Base-by-base conservation (phyloP, 495 filamentous ascomycete species). In the Penicillium atrosanguineum region DNA sequence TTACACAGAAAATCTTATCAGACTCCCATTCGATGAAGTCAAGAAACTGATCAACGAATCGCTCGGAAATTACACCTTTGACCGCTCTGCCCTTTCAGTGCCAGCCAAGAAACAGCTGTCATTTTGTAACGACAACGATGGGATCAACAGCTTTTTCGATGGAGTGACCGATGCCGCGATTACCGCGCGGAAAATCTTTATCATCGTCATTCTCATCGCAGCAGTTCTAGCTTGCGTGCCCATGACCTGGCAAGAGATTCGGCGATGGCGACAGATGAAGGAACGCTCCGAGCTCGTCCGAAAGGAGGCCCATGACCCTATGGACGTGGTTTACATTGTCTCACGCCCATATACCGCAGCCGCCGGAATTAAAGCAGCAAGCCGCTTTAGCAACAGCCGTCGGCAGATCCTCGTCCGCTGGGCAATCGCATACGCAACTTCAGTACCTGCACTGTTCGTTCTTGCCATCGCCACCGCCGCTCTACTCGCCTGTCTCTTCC, bases 271-370 rank as follows among this genome's bases (percentile, higher is more conserved):
- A 28, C 78, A 74, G 7, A 87, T 88, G 79, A 81, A 85, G 64
- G 69, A 85, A 52, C 85, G 87, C 29, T 79, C 89, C 14, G 71
- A 80, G 44, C 74, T 90, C 21, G 77, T 96, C 44, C 77, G 75
- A 44, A 80, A 85, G 48, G 70, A 86, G 19, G 79, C 81, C 11
- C 76, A 80, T 56, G 91, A 97, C 57, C 83, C 87, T 2, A 83
- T 96, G 79, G 95, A 97, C 65, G 85, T 93, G 18, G 81, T 96
- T 44, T 93, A 96, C 64, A 88, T 96, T 44, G 83, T 85, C 15
- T 95, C 91, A 18, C 79, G 89, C 4, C 91, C 93, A 6, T 82
- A 85, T 54, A 87, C 89, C 0, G 78, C 87, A 1, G 78, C 79
- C 6, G 62, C 78, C 7, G 94, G 94, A 26, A 82, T 96, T 63